Conservation (phyloP, 2,329 filamentous ascomycete genomes). For the Aspergillus tubingensis region DNA sequence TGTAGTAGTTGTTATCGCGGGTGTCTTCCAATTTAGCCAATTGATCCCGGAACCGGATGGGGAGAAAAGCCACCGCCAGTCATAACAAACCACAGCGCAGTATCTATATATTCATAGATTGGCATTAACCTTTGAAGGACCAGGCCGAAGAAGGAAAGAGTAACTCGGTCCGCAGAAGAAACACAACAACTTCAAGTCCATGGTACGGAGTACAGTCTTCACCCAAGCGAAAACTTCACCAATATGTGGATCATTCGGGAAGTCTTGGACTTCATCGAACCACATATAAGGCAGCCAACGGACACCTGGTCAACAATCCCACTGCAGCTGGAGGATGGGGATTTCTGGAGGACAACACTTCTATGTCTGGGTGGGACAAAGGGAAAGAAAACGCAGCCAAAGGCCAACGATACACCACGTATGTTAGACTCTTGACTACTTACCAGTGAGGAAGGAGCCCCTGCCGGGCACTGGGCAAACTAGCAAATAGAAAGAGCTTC, state of each 20-base stretch:
- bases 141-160: background rate
- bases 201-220: background rate
- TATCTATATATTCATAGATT: too few species aligned
- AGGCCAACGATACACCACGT: conserved; percentile 1
- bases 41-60: background rate
- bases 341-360: background rate
- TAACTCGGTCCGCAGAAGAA: background rate
- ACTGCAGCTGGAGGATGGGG: background rate
- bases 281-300: too few species aligned
- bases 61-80: background rate
- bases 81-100: background rate
- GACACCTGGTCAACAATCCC: background rate
- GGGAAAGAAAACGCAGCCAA: background rate
- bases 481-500: background rate
- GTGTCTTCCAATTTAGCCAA: background rate
- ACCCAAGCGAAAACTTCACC: background rate
- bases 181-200: background rate
- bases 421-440: background rate
- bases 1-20: background rate
- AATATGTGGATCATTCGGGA: conserved; percentile 6
- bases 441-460: background rate
- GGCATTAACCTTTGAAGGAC: too few species aligned
- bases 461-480: background rate
- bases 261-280: background rate
- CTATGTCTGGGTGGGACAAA: background rate